Base-by-base conservation (phyloP, 805 yeast genomes). In the Lipomyces yamanashiensis region DNA sequence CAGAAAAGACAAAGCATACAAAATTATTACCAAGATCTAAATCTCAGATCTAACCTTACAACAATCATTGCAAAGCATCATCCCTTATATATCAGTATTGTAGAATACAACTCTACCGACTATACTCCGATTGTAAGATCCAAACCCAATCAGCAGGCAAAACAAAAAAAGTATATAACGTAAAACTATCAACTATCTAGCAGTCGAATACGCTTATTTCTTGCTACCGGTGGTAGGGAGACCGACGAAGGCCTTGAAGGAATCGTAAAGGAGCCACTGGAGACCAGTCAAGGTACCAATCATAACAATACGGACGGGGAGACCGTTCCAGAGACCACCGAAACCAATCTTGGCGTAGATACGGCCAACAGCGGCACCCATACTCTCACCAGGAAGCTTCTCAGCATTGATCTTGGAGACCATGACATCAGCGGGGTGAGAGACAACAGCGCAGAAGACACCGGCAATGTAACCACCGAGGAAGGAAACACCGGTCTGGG, bases 351-450 rank as follows among this genome's bases (percentile, higher is more conserved):
- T 83, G 61, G 79, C 76, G 76, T 92, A 93, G 72, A 93, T 92
- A 73, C 95, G 85, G 64, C 77, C 71, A 48, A 89, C 81, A 10
- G 96, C 95, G 39, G 80, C 78, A 36, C 87, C 86, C 72, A 84
- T 81, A 5, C 88, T 73, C 79, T 92, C 96, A 55, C 81, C 81
- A 40, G 87, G 82, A 74, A 77, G 78, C 72, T 84, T 85, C 71
- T 86, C 92, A 64, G 88, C 82, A 75, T 90, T 92, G 73, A 95
- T 85, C 82, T 92, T 90, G 54, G 96, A 89, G 33, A 93, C 98
- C 96, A 95, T 87, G 40, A 93, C 98, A 77, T 93, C 99, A n/a
- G 98, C 98, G 21, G 99, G 99, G 77, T 95, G 98, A 34, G 98
- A 92, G 17, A 92, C 95, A 58, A 89, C 80, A 7, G 99, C 98